phyloP scores from a whole-genome alignment of 2,329 filamentous ascomycete species.

The Shiraia bambusicola region DNA sequence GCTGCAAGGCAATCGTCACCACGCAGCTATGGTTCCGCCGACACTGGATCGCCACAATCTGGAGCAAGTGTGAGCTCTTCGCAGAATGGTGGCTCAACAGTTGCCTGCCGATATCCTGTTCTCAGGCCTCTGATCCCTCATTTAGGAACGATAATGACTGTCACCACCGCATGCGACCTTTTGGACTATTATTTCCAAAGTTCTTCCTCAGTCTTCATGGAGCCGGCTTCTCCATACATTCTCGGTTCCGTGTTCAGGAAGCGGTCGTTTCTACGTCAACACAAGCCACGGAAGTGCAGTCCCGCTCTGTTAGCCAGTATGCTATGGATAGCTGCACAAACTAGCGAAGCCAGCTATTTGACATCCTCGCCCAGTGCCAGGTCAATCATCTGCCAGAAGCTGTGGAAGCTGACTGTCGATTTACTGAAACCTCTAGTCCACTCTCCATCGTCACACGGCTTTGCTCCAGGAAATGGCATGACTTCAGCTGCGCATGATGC shows the following conservation, averaged over 20 bases:
- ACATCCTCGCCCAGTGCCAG: conserved; percentile 80
- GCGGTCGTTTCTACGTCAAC: conserved; percentile 79
- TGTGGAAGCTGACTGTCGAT: conserved; percentile 81
- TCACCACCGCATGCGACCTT: conserved; percentile 81
- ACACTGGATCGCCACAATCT: conserved; percentile 41
- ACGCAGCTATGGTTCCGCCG: conserved; percentile 38
- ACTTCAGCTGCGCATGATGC: conserved; percentile 77
- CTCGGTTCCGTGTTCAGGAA: conserved; percentile 87
- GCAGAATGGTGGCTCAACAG: conserved; percentile 25
- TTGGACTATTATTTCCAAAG: conserved; percentile 90
- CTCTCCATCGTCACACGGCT: conserved; percentile 59
- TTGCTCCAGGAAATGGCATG: conserved; percentile 57
- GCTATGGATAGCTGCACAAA: conserved; percentile 93
- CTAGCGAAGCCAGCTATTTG: conserved; percentile 81
- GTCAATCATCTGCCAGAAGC: conserved; percentile 80
- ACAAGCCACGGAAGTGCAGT: conserved; percentile 77
- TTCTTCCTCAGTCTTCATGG: conserved; percentile 81
- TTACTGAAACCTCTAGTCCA: conserved; percentile 88
- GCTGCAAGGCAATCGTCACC: conserved; percentile 37
- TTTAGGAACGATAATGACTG: conserved; percentile 74
- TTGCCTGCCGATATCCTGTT: conserved; percentile 70
- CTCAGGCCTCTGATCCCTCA: conserved; percentile 81
- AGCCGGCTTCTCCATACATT: conserved; percentile 86
- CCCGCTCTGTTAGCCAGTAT: conserved; percentile 87
- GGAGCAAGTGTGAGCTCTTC: conserved; percentile 38